Base-by-base conservation (phyloP, 768 basidiomycete genomes). In the Strobilomyces echinocephalus region DNA sequence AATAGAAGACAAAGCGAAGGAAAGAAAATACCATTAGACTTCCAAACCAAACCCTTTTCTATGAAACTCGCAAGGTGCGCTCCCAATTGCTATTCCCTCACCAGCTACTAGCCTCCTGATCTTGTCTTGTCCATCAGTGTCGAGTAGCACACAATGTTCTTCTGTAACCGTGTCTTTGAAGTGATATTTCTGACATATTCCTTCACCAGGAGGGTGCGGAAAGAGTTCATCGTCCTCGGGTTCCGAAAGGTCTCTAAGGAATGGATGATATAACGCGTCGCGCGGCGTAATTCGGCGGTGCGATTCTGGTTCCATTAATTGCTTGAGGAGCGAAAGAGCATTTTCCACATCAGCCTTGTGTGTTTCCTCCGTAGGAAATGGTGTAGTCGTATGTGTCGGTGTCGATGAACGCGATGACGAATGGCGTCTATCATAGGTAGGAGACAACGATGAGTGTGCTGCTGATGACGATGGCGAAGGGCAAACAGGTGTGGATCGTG, bases 261-360 rank as follows among this genome's bases (percentile, higher is more conserved):
- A 97, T 0, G 81, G 78, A 63, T 97, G 94, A 53, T 79, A 79
- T 43, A 98, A 76, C 16, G 87, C 91, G 8, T 80, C 74, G 16
- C 78, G 76, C 4, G 95, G 91, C 4, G 90, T 92, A 51, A 85
- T 79, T 20, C 95, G 81, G 49, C 80, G 82, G 20, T 83, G 85
- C 8, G 85, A 83, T 63, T 94, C 91, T 1, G 89, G 83, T 38
- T 88, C 77, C 64, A 99, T 76, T 18, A 91, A 70, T 48, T 75
- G 71, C 54, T 85, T 84, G 34, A 94, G 78, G 12, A 99, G 77
- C 62, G 87, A 84, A 40, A 97, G 76, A 1, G 87, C 91, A 28
- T 73, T 59, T 51, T 81, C 82, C 46, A 95, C 71, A 33, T 87
- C 82, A 16, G 68, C 67, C 36, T 71, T 71, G 56, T 86, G 81